Base-by-base conservation (phyloP, 148 eudicot genomes). In the Rhododendron henanense region DNA sequence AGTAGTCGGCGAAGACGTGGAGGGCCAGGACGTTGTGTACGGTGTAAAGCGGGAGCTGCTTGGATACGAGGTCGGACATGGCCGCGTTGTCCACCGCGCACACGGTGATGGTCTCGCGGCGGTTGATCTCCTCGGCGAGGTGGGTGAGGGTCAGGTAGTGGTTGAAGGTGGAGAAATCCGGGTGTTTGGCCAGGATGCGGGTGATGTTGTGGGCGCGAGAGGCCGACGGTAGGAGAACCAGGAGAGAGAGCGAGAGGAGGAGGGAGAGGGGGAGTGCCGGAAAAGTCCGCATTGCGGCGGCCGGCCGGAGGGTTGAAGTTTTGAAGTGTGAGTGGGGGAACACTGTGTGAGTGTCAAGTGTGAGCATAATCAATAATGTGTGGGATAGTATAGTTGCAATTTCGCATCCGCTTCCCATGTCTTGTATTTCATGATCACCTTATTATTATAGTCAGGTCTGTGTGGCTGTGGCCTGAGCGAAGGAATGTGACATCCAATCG, bases 61-160 rank as follows among this genome's bases (percentile, higher is more conserved):
- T 92, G 2, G 98, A 88, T 9, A 93, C 18, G 33, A 95, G 87
- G 44, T 67, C 82, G 3, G 93, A 86, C 98, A 95, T 95, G 85
- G 95, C 98, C 51, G 96, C 76, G 83, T 94, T 95, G 89, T 95
- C 95, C 8, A 95, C 93, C 63, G 96, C 98, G 31, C 93, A 91
- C 53, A 95, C 93, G 2, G 98, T 95, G 88, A 95, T 94, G 81
- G 98, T 95, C 44, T 87, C 81, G 13, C 95, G 94, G 50, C 89
- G 90, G 91, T 95, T 95, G 89, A 95, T 95, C 74, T 94, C 98
- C 6, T 85, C 86, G 18, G 98, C 98, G 6, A 95, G 94, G 92
- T 94, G 98, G 74, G 98, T 95, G 48, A 90, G 28, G 35, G 96
- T 93, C 4, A 95, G 91, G 95, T 94, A 94, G 82, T 95, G 92